phyloP scores from a whole-genome alignment of 257 asterid species.

The Solanum ossicruentum region DNA sequence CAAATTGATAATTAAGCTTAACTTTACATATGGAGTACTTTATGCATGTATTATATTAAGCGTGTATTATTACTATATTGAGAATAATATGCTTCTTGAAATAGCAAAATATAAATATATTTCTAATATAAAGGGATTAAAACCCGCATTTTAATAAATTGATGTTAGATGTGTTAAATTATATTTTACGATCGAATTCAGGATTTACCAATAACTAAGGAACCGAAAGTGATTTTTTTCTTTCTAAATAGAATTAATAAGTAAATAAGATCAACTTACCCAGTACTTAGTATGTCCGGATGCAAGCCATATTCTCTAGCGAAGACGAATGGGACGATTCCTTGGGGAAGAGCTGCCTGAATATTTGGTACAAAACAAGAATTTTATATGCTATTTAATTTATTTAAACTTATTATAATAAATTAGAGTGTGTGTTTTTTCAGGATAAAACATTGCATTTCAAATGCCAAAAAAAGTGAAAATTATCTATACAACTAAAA shows the following conservation, averaged over 20 bases:
- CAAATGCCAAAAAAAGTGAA: not conserved
- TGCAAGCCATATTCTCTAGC: slow-evolving; percentile 61
- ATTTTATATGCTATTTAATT: not conserved
- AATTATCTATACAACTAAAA: not conserved
- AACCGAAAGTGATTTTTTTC: not conserved
- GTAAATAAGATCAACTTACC: slow-evolving; percentile 17
- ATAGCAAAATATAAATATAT: no score
- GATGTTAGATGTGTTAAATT: not conserved
- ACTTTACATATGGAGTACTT: not conserved
- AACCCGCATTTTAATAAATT: not conserved
- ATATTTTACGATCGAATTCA: not conserved
- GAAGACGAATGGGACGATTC: slow-evolving; percentile 55
- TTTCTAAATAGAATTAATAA: no score
- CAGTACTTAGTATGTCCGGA: slow-evolving; percentile 54
- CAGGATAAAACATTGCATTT: not conserved
- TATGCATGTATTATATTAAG: not conserved
- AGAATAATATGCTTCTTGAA: not conserved
- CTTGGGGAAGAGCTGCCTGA: slow-evolving; percentile 70
- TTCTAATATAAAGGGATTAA: not conserved
- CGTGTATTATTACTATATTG: not conserved
- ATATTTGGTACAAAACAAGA: not conserved
- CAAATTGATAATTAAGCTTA: not conserved
- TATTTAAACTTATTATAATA: not conserved
- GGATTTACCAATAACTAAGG: not conserved
- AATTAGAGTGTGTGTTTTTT: not conserved